A percentile compares a stretch with the other conserved stretches of the same genome.
Conservation (phyloP, 164 flowering plant genomes). For the Magnolia kwangsiensis region DNA sequence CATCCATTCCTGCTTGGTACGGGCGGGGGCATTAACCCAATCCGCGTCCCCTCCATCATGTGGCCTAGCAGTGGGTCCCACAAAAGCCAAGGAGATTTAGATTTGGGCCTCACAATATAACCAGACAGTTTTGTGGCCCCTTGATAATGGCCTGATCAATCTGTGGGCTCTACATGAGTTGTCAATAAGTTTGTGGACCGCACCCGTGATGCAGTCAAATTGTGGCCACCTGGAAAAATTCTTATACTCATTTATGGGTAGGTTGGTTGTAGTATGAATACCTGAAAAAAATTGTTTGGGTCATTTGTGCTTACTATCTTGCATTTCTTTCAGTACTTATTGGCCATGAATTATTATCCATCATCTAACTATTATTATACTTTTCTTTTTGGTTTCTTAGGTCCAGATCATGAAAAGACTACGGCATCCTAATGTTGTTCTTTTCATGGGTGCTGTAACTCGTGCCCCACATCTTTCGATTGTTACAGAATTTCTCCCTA, state of each 20-base stretch:
- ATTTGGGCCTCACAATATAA: too few relatives aligned
- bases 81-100: too few relatives aligned
- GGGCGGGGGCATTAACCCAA: too few relatives aligned
- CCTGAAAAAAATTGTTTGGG: not conserved
- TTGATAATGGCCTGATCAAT: too few relatives aligned
- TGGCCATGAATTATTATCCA: not conserved
- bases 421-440: constrained; percentile 99
- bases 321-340: not conserved
- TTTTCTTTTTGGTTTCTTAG: constrained; percentile 32
- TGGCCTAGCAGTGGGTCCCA: too few relatives aligned
- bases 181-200: too few relatives aligned
- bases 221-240: too few relatives aligned
- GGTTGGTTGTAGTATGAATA: not conserved
- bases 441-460: constrained; percentile 98
- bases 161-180: too few relatives aligned
- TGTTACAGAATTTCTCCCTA: constrained; percentile 94
- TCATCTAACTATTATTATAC: constrained; percentile 11
- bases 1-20: too few relatives aligned
- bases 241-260: not conserved
- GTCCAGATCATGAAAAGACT: constrained; percentile 80
- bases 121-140: too few relatives aligned
- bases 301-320: not conserved
- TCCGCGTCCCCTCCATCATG: too few relatives aligned
- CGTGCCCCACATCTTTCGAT: constrained; percentile 95
- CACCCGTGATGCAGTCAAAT: too few relatives aligned